Base-by-base conservation (phyloP, 2,329 filamentous ascomycete genomes). In the Metarhizium robertsii region DNA sequence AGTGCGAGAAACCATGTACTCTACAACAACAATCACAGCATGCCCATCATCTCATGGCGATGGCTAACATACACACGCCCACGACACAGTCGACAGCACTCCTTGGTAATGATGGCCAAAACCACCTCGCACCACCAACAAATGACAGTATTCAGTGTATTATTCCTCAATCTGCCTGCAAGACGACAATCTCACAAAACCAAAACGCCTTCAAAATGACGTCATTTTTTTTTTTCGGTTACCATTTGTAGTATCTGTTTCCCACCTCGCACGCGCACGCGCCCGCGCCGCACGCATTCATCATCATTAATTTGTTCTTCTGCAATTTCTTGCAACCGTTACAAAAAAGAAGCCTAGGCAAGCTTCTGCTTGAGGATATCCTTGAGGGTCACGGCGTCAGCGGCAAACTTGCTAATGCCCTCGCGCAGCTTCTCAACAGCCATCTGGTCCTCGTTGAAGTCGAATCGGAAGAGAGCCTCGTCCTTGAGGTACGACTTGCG, bases 381-480 rank as follows among this genome's bases (percentile, higher is more conserved):
- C 88, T 97, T 97, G 67, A 99, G 86, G 58, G 90, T 95, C 63
- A 92, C 78, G 64, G 94, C 92, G 70, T 99, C 94, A 65, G 94
- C 94, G 57, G 94, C 92, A 70, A 99, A 99, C 80, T 96, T 96
- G 82, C 90, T 95, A 81, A 99, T 99, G 77, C 94, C 94, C 79
- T 99, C 94, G 60, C 92, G 89, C 66, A 99, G 86, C 88, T 99
- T 99, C 87, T 97, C 92, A 64, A 95, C 90, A 61, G 90, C 94
- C 94, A 99, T 99, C 75, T 92, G 88, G 70, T 99, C 91, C 83
- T 99, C 94, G 83, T 99, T 99, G 86, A 99, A 96, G 77, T 92
- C 88, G 81, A 96, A 99, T 74, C 94, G 91, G 92, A 97, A 99
- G 52, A 76, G 69, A 54, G 91, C 68, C 84, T 99, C 94, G 75